Base-by-base conservation (phyloP, 176 grass and related monocot species). In the Zoysia japonica region DNA sequence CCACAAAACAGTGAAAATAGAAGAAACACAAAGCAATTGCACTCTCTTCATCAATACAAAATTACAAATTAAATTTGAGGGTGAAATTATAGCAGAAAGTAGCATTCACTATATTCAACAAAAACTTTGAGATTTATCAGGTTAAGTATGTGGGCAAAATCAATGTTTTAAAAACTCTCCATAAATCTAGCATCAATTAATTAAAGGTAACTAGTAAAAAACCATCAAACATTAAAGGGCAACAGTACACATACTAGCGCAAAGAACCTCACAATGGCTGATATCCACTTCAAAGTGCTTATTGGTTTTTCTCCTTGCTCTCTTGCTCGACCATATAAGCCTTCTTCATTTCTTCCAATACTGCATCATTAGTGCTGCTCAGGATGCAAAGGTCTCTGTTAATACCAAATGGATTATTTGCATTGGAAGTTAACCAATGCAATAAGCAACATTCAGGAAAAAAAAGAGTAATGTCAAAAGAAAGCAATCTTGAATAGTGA, bases 261-360 rank as follows among this genome's bases (percentile, higher is more conserved):
- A 67, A 8, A 47, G 50, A 56, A 16, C 1, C 5, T 46, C 65
- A 52, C 3, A 1, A 72, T 53, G 46, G 49, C 12, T 17, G 46
- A 52, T 60, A 2, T 20, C 61, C 68, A 36, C 47, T 37, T 53
- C 16, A 63, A 44, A 84, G 56, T 54, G 70, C 67, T 84, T 81
- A 74, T 72, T 87, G 60, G 36, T 77, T 86, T 47, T 45, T 87
- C 44, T 85, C 86, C 72, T 89, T 92, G 75, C 17, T 89, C 78
- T 95, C 88, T 84, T 95, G 84, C 72, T 91, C 90, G 3, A 66
- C 78, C 87, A 98, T 82, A 68, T 95, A 95, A 47, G 79, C 88
- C 47, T 83, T 89, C 92, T 98, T 98, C 96, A 95, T 98, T 80
- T 98, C 92, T 89, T 93, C 92, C 72, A 98, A 80, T 61, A 98